These are phyloP conservation scores for Allium fistulosum DNA, from an alignment of 106 monocot species.

Conservation along the genomic window DNA sequence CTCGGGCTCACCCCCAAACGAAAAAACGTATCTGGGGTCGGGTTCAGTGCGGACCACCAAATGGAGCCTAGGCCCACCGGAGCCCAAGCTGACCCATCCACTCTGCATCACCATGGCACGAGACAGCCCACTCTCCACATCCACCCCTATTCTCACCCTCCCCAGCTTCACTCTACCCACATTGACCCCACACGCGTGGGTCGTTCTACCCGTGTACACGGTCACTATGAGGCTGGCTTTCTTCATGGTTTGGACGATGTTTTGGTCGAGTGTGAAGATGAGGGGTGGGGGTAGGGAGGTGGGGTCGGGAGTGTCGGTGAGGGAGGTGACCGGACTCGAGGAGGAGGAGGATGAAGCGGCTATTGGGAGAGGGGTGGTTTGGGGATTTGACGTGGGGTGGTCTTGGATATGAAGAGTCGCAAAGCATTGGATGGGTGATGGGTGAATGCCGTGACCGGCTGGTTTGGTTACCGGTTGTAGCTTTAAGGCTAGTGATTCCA, in stretches of 20 bases:
- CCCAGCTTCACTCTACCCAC: conserved; percentile 28
- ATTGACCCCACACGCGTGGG: conserved; percentile 26
- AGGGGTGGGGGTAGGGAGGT: conserved; percentile 12
- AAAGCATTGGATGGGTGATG: conserved; percentile 60
- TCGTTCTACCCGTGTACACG: conserved; percentile 23
- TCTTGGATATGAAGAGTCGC: conserved; percentile 31
- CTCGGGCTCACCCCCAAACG: conserved; percentile 91
- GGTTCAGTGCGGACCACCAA: conserved; percentile 73
- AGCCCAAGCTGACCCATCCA: conserved; percentile 49
- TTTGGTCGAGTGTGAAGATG: conserved; percentile 23
- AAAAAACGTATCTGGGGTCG: conserved; percentile 75
- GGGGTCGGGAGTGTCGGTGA: conserved; percentile 9
- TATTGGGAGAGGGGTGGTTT: conserved; percentile 15
- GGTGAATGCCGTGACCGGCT: conserved; percentile 35
- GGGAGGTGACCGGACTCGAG: background rate
- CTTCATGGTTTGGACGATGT: conserved; percentile 2
- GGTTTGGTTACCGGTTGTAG: conserved; percentile 36
- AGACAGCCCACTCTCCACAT: conserved; percentile 15
- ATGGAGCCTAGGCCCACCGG: conserved; percentile 24
- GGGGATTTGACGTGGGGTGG: conserved; percentile 11
- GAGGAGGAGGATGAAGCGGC: background rate
- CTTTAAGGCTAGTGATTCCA: conserved; percentile 64
- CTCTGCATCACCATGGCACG: conserved; percentile 28
- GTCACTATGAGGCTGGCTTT: conserved; percentile 20
- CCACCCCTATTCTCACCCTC: conserved; percentile 26